Percentiles rank a stretch among this genome's conserved stretches.
Conservation (phyloP, 2,329 filamentous ascomycete species). For the Fusarium burgessii region DNA sequence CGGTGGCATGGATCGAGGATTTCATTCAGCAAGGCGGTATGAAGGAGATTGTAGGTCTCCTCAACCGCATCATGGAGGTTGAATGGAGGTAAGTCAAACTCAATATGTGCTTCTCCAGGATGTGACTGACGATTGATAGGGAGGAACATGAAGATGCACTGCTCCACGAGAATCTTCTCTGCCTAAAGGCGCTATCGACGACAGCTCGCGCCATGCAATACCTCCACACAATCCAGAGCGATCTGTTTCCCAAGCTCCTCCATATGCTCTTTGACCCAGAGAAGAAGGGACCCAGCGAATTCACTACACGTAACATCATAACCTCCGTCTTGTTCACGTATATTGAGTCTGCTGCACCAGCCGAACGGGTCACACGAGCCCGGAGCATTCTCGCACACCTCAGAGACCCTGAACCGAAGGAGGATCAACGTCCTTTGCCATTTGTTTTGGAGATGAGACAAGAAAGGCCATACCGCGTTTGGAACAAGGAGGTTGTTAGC, state of each 20-base stretch:
- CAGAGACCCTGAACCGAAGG: slow-evolving; percentile 80
- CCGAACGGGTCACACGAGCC: slow-evolving; percentile 76
- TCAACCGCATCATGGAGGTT: slow-evolving; percentile 93
- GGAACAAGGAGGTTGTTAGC: slow-evolving; percentile 91
- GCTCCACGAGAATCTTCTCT: slow-evolving; percentile 91
- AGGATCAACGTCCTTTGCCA: slow-evolving; percentile 79
- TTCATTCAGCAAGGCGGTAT: slow-evolving; percentile 93
- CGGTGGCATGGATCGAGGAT: slow-evolving; percentile 92
- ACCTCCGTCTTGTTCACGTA: slow-evolving; percentile 91
- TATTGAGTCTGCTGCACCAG: slow-evolving; percentile 73
- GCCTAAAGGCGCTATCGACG: slow-evolving; percentile 93
- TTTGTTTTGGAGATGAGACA: slow-evolving; percentile 93
- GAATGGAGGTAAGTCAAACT: slow-evolving; percentile 83
- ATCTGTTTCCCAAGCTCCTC: slow-evolving; percentile 87
- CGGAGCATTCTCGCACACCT: slow-evolving; percentile 82
- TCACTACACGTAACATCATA: slow-evolving; percentile 91
- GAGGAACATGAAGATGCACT: slow-evolving; percentile 97
- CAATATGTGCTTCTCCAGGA: not conserved
- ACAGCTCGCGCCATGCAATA: slow-evolving; percentile 87
- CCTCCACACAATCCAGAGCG: slow-evolving; percentile 80
- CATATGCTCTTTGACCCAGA: slow-evolving; percentile 97
- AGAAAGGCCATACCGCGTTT: slow-evolving; percentile 88
- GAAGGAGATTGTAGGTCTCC: slow-evolving; percentile 86
- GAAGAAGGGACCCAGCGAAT: slow-evolving; percentile 97
- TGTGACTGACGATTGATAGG: slow-evolving; percentile 57